Percentiles rank a stretch among this genome's conserved stretches.
phyloP scores from a whole-genome alignment of 148 eudicot species.

The Spergularia bocconei region DNA sequence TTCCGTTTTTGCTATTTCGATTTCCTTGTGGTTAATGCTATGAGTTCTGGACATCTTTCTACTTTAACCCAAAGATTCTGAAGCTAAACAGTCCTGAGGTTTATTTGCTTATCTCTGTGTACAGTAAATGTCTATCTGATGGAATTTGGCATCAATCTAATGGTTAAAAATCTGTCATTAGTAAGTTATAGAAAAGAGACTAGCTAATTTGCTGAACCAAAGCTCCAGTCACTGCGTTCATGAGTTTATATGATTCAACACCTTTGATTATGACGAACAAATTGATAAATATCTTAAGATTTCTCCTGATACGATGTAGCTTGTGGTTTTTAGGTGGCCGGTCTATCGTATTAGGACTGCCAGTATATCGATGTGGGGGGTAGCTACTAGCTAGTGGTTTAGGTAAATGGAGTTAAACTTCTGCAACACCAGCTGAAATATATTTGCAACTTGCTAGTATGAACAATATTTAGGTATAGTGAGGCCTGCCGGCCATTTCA shows the following conservation, averaged over 20 bases:
- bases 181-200: not conserved
- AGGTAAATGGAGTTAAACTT: not conserved
- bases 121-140: not conserved
- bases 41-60: not conserved
- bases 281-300: not conserved
- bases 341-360: not conserved
- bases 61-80: not conserved
- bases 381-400: not conserved
- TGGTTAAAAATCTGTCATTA: not conserved
- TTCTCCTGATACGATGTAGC: not conserved
- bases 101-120: slow-evolving; percentile 3
- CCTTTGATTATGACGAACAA: not conserved
- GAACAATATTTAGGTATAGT: too few relatives aligned
- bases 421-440: not conserved
- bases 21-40: not conserved
- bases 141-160: not conserved
- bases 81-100: not conserved
- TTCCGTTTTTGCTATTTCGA: not conserved
- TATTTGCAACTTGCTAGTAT: not conserved
- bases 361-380: not conserved
- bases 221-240: not conserved
- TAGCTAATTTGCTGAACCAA: not conserved
- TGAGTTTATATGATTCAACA: too few relatives aligned
- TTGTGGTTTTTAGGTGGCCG: not conserved
- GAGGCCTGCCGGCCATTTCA: too few relatives aligned